A percentile compares a stretch with the other conserved stretches of the same genome.
Conservation (phyloP, 2,329 filamentous ascomycete genomes). For the Fonsecaea multimorphosa region DNA sequence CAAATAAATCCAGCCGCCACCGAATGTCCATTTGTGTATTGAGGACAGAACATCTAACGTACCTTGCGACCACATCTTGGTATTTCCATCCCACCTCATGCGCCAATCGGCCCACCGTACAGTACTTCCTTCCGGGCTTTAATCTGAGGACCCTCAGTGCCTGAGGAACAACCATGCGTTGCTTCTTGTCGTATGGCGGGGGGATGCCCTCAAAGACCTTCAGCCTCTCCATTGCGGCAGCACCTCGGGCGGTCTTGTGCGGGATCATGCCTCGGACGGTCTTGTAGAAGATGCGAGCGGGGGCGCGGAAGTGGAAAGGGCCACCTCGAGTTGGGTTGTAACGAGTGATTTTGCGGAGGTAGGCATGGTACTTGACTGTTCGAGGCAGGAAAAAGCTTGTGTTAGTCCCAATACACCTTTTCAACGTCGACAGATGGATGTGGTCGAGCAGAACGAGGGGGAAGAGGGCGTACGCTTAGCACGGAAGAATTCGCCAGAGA, state of each 20-base stretch:
- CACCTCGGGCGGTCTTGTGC: slow-evolving; percentile 98
- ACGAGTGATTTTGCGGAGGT: slow-evolving; percentile 99
- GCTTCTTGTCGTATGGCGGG: slow-evolving; percentile 99
- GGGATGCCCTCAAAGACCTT: slow-evolving; percentile 99
- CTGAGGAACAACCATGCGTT: slow-evolving; percentile 99
- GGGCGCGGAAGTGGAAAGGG: slow-evolving; percentile 99
- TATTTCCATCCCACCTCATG: slow-evolving; percentile 99
- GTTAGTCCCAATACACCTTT: slow-evolving; percentile 32
- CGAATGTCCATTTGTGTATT: neutral
- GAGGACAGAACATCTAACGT: slow-evolving; percentile 55
- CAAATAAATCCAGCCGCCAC: neutral
- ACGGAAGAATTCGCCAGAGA: slow-evolving; percentile 99
- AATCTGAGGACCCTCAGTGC: slow-evolving; percentile 94
- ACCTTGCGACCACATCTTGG: slow-evolving; percentile 98
- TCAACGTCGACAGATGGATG: neutral
- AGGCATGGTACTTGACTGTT: slow-evolving; percentile 99
- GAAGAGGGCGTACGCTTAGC: slow-evolving; percentile 80
- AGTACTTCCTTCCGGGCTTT: slow-evolving; percentile 99
- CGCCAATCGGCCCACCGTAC: slow-evolving; percentile 95
- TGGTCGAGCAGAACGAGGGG: slow-evolving; percentile 15
- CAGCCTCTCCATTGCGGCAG: slow-evolving; percentile 94
- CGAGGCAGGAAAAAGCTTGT: slow-evolving; percentile 36
- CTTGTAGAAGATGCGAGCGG: slow-evolving; percentile 99
- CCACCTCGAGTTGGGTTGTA: slow-evolving; percentile 99
- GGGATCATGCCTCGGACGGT: slow-evolving; percentile 99